Evolutionary conservation across 2,329 filamentous ascomycete genomes (phyloP), one percentile per base, ranked within the genome.

Genomic region (Rutstroemia sp.): DNA sequence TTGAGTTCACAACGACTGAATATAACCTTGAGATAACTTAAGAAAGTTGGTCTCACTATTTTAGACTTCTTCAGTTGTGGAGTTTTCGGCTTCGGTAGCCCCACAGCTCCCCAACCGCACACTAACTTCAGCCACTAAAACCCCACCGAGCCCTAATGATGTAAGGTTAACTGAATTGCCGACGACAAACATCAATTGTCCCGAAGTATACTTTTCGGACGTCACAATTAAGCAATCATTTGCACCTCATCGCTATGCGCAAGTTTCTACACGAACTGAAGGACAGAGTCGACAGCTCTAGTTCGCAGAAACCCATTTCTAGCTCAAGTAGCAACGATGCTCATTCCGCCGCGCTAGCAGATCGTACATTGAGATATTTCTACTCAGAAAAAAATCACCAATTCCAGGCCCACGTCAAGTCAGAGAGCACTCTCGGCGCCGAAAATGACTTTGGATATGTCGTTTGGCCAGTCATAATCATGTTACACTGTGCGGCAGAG

Each of bases 381-480:
- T 57, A 61, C 10, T 60, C 55, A 2, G 14, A 21, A 1, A 9
- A 44, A 8, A 55, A 58, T 25, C 23, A 23, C 5, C 58, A 61
- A 47, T 61, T 61, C 17, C 51, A 61, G 54, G 59, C 38, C 8
- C 47, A 48, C 21, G 39, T 51, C n/a, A 54, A 61, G n/a, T 59
- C 58, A 6, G 48, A 59, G 23, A 48, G 51, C 9, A 61, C 58
- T 2, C 27, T 61, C 3, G 59, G 55, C 5, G 47, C 41, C 17
- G 27, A 48, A n/a, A 39, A 60, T 16, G n/a, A 58, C 45, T 61
- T 54, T 30, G 59, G 59, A n/a, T 64, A 64, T 51, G 59, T 62
- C 4, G 59, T 62, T 14, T 64, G 60, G 62, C 62, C 62, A 3
- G 59, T 64, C 2, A 58, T 55, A 3, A 61, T 64, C 14, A 60